These are phyloP conservation scores for Neurospora pannonica DNA, from an alignment of 495 filamentous ascomycete genomes.

Conservation along the genomic window DNA sequence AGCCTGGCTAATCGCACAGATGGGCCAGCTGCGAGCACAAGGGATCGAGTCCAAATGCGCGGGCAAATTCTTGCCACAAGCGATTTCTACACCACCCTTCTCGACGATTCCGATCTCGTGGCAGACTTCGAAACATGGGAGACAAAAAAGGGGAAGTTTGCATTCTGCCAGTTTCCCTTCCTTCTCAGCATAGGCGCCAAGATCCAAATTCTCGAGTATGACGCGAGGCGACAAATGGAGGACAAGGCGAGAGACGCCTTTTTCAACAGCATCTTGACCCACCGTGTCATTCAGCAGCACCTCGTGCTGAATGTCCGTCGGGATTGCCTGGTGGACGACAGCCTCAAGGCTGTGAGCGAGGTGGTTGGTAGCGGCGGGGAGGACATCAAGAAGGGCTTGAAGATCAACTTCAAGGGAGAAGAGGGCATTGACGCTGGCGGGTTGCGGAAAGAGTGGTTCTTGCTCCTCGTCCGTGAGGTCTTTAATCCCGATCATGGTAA, in stretches of 20 bases:
- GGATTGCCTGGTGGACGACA: constrained; percentile 88
- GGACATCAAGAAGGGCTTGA: constrained; percentile 87
- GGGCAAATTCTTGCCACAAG: constrained; percentile 53
- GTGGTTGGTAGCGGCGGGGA: constrained; percentile 73
- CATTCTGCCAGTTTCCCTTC: constrained; percentile 93
- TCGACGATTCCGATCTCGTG: constrained; percentile 80
- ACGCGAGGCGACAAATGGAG: constrained; percentile 87
- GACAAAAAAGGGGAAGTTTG: constrained; percentile 60
- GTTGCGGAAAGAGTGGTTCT: constrained; percentile 91
- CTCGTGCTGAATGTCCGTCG: constrained; percentile 70
- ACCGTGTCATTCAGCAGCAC: constrained; percentile 68
- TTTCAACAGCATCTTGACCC: constrained; percentile 74
- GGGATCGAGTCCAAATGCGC: constrained; percentile 22
- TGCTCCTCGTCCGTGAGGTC: constrained; percentile 81
- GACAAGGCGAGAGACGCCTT: constrained; percentile 84
- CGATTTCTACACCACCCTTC: constrained; percentile 77
- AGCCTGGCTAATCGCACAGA: neutral
- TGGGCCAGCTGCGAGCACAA: neutral
- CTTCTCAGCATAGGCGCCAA: constrained; percentile 90
- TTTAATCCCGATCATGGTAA: constrained; percentile 87
- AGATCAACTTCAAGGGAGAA: constrained; percentile 80
- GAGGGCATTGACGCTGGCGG: constrained; percentile 91
- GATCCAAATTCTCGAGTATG: constrained; percentile 85
- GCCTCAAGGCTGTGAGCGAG: constrained; percentile 77
- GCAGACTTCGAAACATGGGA: constrained; percentile 90